A percentile compares a stretch with the other conserved stretches of the same genome.
Evolutionary conservation across 192 early-diverging fungal species (phyloP).

Genomic region (Martensiomyces pterosporus): DNA sequence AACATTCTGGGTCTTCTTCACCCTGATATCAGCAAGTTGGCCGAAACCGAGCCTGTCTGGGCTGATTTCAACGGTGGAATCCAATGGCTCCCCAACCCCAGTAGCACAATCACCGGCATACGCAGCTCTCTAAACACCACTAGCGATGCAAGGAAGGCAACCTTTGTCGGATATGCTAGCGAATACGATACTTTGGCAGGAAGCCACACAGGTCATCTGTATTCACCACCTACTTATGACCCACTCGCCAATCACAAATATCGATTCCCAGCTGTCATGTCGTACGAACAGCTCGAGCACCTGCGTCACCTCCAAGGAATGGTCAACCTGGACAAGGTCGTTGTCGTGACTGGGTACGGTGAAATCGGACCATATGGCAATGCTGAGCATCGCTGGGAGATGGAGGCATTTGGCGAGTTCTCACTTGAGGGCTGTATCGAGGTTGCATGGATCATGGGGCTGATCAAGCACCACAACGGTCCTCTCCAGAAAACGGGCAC

Average conservation of each 20-base stretch:
- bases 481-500: conserved; percentile 64
- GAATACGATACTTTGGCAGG: too few species aligned
- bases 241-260: conserved; percentile 89
- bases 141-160: too few species aligned
- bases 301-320: conserved; percentile 65
- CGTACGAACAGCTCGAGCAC: conserved; percentile 66
- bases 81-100: too few species aligned
- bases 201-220: too few species aligned
- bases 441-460: conserved; percentile 96
- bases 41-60: conserved; percentile 81
- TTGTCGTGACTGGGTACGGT: conserved; percentile 90
- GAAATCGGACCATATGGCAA: conserved; percentile 92
- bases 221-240: too few species aligned
- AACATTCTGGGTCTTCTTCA: conserved; percentile 91
- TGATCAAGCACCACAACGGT: conserved; percentile 85
- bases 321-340: conserved; percentile 87
- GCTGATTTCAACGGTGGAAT: conserved; percentile 91
- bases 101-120: conserved; percentile 68
- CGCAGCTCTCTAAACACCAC: too few species aligned
- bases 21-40: conserved; percentile 71
- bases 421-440: conserved; percentile 73
- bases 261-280: conserved; percentile 69
- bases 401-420: conserved; percentile 77
- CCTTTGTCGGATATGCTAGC: too few species aligned
- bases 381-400: conserved; percentile 91